Evolutionary conservation across 352 stramenopile genomes (phyloP), one percentile per base, ranked within the genome.

Genomic region (Phytophthora melonis): DNA sequence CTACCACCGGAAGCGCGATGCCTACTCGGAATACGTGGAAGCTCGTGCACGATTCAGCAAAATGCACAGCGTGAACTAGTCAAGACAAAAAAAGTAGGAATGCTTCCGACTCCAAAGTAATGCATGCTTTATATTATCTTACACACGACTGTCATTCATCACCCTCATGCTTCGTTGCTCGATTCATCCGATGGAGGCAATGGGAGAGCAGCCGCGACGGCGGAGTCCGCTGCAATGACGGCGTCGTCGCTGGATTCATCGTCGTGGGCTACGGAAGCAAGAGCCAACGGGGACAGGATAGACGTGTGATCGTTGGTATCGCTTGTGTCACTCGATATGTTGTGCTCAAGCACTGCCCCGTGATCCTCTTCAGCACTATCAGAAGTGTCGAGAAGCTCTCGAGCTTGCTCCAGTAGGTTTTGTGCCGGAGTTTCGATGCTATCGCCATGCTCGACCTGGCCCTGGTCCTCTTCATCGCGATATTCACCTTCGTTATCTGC

Each of bases 1-100:
- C 25, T 85, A 89, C 65, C 86, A 92, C 66, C 88, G 90, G 57
- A 96, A 96, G 72, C 88, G 89, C 49, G 90, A 96, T 63, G 78
- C 87, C 43, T 94, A 96, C 81, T 96, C 90, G 8, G 90, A 95
- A 58, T 96, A 96, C 62, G 88, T 96, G 58, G 90, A 96, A 68
- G 90, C 90, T n/a, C 84, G 88, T 52, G 90, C 88, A 30, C 86
- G 90, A 18, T 96, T 96, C 77, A 95, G 88, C 70, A 96, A 96
- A 72, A 95, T 96, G 88, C 90, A 96, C 74, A 95, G 88, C 58
- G 90, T 96, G 19, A 95, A 84, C 21, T 96, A 79, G 66, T 45
- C 14, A 45, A 7, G 39, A 34, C 11, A 45, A 30, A 23, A 23
- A 30, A n/a, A 34, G 13, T 54, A 32, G 56, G 23, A 19, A 16